Evolutionary conservation across 441 rosid genomes (phyloP).

Genomic region (Bocquillonia castaneifolia): DNA sequence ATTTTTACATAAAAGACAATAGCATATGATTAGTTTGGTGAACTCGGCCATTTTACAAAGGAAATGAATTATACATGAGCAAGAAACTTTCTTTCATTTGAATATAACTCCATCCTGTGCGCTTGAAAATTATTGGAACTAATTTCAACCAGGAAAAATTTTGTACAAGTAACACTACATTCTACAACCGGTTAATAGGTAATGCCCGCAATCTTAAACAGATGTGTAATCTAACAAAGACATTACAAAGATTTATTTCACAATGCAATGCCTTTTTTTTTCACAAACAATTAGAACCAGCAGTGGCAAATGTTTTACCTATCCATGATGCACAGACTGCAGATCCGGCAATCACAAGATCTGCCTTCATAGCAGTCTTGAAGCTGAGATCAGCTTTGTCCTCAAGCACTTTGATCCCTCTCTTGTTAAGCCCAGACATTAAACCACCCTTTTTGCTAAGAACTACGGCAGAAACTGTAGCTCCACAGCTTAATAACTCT

Average conservation of each 20-base stretch:
- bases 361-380: constrained; percentile 93
- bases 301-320: constrained; percentile 40
- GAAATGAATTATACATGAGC: neutral
- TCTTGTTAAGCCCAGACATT: constrained; percentile 74
- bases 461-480: constrained; percentile 89
- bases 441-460: constrained; percentile 91
- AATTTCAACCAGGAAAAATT: neutral
- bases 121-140: neutral
- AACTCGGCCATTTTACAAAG: neutral
- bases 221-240: neutral
- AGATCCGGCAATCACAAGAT: constrained; percentile 92
- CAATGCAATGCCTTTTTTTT: neutral
- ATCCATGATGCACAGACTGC: constrained; percentile 98
- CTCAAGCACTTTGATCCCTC: constrained; percentile 85
- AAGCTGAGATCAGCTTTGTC: constrained; percentile 87
- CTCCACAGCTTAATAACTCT: constrained; percentile 96
- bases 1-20: neutral
- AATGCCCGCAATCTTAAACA: too few species aligned
- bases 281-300: constrained; percentile 8
- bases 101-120: neutral
- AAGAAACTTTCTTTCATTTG: neutral
- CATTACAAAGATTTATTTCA: neutral
- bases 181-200: neutral
- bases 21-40: neutral
- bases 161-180: neutral